A percentile compares a stretch with the other conserved stretches of the same genome.
phyloP scores from a whole-genome alignment of 139 green algal genomes.

The Tetradesmus obliquus region DNA sequence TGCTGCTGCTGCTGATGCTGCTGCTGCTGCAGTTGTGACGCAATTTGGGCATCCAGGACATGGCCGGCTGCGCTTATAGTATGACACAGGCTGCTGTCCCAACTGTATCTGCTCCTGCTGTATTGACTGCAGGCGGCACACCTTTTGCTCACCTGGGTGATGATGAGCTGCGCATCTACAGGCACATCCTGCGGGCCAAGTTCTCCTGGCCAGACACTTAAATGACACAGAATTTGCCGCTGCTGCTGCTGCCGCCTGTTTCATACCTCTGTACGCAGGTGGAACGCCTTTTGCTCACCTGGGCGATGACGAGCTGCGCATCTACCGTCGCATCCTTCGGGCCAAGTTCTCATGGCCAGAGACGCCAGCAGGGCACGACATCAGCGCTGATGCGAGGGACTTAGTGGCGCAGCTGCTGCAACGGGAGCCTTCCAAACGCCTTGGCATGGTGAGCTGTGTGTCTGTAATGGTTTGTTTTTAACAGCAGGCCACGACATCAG shows the following conservation, averaged over 20 bases:
- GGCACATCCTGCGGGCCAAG: slow-evolving; percentile 55
- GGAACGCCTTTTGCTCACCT: slow-evolving; percentile 58
- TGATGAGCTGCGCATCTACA: slow-evolving; percentile 75
- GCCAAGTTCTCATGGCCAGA: slow-evolving; percentile 52
- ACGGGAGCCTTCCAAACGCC: slow-evolving; percentile 51
- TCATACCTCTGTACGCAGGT: slow-evolving; percentile 36
- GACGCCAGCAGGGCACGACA: slow-evolving; percentile 35
- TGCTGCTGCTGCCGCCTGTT: background rate
- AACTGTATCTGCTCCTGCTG: background rate
- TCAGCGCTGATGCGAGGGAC: slow-evolving; percentile 59
- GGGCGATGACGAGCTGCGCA: slow-evolving; percentile 71
- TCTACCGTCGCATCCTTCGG: slow-evolving; percentile 68
- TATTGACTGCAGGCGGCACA: slow-evolving; percentile 24
- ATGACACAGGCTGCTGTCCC: too few relatives aligned
- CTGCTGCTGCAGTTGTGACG: background rate
- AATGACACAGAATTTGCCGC: background rate
- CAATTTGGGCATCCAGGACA: too few relatives aligned
- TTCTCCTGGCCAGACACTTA: slow-evolving; percentile 49
- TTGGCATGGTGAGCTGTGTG: slow-evolving; percentile 47
- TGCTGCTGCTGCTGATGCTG: background rate
- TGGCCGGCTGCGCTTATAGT: too few relatives aligned
- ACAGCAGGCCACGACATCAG: slow-evolving; percentile 49
- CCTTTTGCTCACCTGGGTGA: slow-evolving; percentile 66
- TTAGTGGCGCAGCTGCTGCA: slow-evolving; percentile 69
- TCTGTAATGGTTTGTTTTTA: background rate